Base-by-base conservation (phyloP, 257 asterid genomes). In the Primulina eburnea region DNA sequence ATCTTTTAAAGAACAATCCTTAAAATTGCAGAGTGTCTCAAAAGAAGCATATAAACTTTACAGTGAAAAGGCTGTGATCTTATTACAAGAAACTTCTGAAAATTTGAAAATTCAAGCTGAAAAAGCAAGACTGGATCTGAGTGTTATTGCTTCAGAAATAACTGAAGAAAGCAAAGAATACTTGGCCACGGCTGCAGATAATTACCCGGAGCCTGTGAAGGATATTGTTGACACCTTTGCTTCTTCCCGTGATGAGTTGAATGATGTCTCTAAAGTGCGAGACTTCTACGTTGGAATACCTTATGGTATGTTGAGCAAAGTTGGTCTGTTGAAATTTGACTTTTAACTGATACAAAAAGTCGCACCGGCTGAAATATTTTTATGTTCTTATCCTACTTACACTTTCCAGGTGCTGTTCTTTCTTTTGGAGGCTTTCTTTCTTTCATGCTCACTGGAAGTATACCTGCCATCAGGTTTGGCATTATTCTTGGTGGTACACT, bases 271-370 rank as follows among this genome's bases (percentile, higher is more conserved):
- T n/a, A 80, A 86, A 82, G 76, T 88, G 60, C 89, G 89, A 52
- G 97, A 90, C 77, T 90, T 90, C 73, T 79, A 88, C 75, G 84
- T 92, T 60, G 98, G 98, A 73, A 85, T 92, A 80, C 97, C 98
- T 62, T 92, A 92, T 70, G 98, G 97, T 92, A 82, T 68, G 89
- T 35, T 26, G 7, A 50, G 28, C 33, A 35, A 68, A 68, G 47
- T 57, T 38, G 16, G 10, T 30, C 28, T 60, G 52, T 75, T 73
- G 53, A 28, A 28, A 35, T 75, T 67, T 16, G 18, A 59, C 57
- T 55, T 57, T 40, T 7, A 33, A 6, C 21, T 67, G 64, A 50
- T 40, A 65, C 37, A 29, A 16, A 53, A 33, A 65, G 62, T 57
- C 53, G 32, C 58, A 30, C 29, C 29, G 59, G 30, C 57, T 14